Percentiles rank a stretch among this genome's conserved stretches.
Conservation (phyloP, 371 early-diverging fungal genomes). For the Syncephalastrum racemosum region DNA sequence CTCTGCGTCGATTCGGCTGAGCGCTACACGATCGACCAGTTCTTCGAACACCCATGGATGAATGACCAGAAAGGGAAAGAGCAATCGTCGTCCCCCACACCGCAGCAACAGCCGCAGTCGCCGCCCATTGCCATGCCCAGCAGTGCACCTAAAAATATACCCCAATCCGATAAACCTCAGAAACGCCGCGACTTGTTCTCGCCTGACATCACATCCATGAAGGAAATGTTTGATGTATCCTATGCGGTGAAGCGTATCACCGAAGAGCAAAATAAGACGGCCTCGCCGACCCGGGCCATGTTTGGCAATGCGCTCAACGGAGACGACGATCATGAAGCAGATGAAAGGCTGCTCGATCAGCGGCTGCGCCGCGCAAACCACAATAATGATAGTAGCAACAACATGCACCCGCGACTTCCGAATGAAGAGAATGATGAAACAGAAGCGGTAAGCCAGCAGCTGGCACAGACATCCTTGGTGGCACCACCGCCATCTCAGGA, state of each 20-base stretch:
- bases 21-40: conserved; percentile 57
- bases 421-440: conserved; percentile 1
- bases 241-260: conserved; percentile 64
- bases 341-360: conserved; percentile 12
- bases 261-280: conserved; percentile 50
- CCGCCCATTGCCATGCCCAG: background rate
- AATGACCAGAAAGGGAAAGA: conserved; percentile 24
- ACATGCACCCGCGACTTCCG: background rate
- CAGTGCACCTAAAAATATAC: conserved; percentile 14
- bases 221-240: conserved; percentile 64
- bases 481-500: conserved; percentile 14
- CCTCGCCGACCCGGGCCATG: background rate
- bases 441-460: conserved; percentile 4
- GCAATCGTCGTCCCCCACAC: background rate
- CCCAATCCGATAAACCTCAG: conserved; percentile 9
- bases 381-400: no score
- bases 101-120: conserved; percentile 6
- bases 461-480: conserved; percentile 5
- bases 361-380: conserved; percentile 2
- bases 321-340: conserved; percentile 22
- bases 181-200: conserved; percentile 38
- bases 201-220: conserved; percentile 56
- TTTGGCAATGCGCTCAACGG: conserved; percentile 14
- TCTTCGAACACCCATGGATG: conserved; percentile 86
- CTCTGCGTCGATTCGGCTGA: conserved; percentile 56